A percentile compares a stretch with the other conserved stretches of the same genome.
Conservation (phyloP, 495 filamentous ascomycete species). For the Patellaria atrata region DNA sequence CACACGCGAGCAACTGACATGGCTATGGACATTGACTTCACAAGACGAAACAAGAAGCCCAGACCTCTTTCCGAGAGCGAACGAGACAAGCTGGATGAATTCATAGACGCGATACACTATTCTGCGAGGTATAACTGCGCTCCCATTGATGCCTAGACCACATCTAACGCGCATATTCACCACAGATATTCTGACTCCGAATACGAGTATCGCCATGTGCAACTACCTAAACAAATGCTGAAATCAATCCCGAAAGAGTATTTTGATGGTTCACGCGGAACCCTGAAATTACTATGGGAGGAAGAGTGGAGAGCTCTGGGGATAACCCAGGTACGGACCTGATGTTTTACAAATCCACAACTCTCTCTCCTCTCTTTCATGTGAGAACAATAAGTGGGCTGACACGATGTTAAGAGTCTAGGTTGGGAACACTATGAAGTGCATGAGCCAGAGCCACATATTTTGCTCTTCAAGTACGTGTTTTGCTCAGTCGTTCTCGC, state of each 20-base stretch:
- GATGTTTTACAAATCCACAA: too few species aligned
- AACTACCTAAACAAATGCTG: constrained; percentile 93
- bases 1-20: constrained; percentile 11
- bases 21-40: constrained; percentile 64
- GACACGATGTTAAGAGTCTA: too few species aligned
- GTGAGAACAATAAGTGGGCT: too few species aligned
- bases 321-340: constrained; percentile 68
- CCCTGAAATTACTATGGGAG: constrained; percentile 92
- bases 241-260: constrained; percentile 94
- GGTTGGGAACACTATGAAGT: constrained; percentile 99
- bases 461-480: constrained; percentile 85
- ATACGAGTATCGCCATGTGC: constrained; percentile 90
- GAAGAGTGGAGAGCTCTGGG: constrained; percentile 95
- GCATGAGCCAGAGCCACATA: constrained; percentile 95
- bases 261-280: constrained; percentile 79
- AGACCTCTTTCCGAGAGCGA: constrained; percentile 69
- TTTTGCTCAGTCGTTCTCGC: neutral
- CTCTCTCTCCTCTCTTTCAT: too few species aligned
- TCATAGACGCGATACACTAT: constrained; percentile 84
- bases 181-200: constrained; percentile 73
- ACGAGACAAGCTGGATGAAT: constrained; percentile 73
- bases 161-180: neutral
- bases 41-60: constrained; percentile 69
- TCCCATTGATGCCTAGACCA: neutral
- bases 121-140: constrained; percentile 60